A percentile compares a stretch with the other conserved stretches of the same genome.
Conservation (phyloP, 1,139 yeast species). For the Geotrichum reessii region DNA sequence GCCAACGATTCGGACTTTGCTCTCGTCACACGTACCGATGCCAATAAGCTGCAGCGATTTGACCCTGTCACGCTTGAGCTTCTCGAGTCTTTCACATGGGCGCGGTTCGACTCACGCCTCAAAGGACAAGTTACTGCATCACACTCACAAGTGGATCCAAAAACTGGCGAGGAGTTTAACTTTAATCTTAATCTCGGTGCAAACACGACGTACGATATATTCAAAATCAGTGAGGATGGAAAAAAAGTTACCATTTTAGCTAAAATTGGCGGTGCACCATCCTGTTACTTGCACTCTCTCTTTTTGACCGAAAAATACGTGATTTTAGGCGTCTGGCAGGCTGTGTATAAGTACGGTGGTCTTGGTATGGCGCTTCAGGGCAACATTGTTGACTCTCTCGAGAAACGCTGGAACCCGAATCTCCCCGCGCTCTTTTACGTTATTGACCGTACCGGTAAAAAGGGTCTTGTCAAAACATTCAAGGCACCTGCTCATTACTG, state of each 20-base stretch:
- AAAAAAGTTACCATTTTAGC: slow-evolving; percentile 17
- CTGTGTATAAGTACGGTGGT: slow-evolving; percentile 18
- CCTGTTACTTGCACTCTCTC: slow-evolving; percentile 20
- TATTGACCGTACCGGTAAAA: slow-evolving; percentile 18
- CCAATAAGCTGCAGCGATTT: slow-evolving; percentile 16
- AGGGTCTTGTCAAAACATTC: slow-evolving; percentile 14
- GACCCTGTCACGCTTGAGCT: slow-evolving; percentile 21
- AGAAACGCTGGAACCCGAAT: slow-evolving; percentile 18
- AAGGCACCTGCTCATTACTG: slow-evolving; percentile 19
- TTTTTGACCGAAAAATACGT: slow-evolving; percentile 21
- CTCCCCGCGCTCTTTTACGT: slow-evolving; percentile 19
- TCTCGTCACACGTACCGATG: slow-evolving; percentile 20
- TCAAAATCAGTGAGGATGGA: slow-evolving; percentile 13
- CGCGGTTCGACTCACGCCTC: slow-evolving; percentile 10
- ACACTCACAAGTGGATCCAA: slow-evolving; percentile 21
- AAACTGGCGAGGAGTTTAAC: slow-evolving; percentile 21
- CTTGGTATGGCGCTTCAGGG: slow-evolving; percentile 14
- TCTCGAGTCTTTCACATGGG: slow-evolving; percentile 17
- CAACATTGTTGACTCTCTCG: slow-evolving; percentile 19
- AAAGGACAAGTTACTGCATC: slow-evolving; percentile 20
- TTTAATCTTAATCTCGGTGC: slow-evolving; percentile 18
- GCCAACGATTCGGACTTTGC: slow-evolving; percentile 1
- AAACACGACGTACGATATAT: slow-evolving; percentile 17
- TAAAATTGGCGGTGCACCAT: slow-evolving; percentile 16
- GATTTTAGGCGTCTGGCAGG: slow-evolving; percentile 22